Evolutionary conservation across 192 early-diverging fungal genomes (phyloP).

Genomic region (Spizellomyces sp.): DNA sequence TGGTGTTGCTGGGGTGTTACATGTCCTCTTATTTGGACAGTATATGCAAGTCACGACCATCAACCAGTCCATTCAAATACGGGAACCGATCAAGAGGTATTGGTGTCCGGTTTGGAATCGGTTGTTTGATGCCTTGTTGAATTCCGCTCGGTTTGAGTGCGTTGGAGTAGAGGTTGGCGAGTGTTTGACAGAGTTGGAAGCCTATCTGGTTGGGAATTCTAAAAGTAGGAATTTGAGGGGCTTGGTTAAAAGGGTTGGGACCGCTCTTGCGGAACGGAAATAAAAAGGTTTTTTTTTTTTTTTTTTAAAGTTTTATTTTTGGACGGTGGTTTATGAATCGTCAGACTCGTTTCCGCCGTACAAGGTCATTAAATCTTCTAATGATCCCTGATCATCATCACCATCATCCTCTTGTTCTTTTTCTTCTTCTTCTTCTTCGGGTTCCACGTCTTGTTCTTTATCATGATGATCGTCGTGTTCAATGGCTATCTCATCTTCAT

Average conservation of each 20-base stretch:
- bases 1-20: slow-evolving; percentile 47
- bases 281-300: background rate
- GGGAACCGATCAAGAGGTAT: slow-evolving; percentile 30
- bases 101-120: slow-evolving; percentile 49
- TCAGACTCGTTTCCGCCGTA: too few species aligned
- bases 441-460: too few species aligned
- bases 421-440: too few species aligned
- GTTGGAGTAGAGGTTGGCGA: slow-evolving; percentile 21
- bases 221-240: slow-evolving; percentile 42
- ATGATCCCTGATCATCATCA: too few species aligned
- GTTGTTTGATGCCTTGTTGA: slow-evolving; percentile 56
- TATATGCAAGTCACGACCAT: slow-evolving; percentile 44
- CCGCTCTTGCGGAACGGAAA: slow-evolving; percentile 14
- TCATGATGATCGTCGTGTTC: too few species aligned
- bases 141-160: slow-evolving; percentile 45
- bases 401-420: too few species aligned
- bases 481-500: too few species aligned
- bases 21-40: slow-evolving; percentile 55
- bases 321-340: too few species aligned
- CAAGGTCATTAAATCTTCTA: too few species aligned
- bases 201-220: slow-evolving; percentile 29
- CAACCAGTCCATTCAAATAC: slow-evolving; percentile 3
- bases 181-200: slow-evolving; percentile 33
- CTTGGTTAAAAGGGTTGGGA: slow-evolving; percentile 41
- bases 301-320: too few species aligned